Conservation (phyloP, 139 green algal genomes). For the Eudorina sp. region DNA sequence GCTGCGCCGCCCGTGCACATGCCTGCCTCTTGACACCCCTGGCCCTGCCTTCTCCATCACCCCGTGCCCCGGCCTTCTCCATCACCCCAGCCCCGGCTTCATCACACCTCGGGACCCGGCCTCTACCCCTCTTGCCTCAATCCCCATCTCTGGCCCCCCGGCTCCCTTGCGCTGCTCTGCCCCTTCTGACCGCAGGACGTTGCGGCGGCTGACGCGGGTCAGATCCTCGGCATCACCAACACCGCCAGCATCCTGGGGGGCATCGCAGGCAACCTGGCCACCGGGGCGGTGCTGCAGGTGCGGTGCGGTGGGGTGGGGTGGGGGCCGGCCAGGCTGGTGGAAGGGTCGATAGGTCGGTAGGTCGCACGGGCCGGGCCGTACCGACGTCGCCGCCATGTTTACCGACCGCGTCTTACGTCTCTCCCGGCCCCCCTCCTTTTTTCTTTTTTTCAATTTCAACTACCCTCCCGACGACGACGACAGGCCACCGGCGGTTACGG, state of each 20-base stretch:
- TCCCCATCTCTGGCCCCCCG: too few species aligned
- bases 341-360: not conserved
- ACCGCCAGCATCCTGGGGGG: constrained; percentile 71
- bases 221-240: constrained; percentile 82
- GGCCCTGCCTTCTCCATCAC: too few species aligned
- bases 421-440: not conserved
- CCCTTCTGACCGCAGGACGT: constrained; percentile 63
- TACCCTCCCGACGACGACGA: not conserved
- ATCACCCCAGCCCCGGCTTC: too few species aligned
- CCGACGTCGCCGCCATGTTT: too few species aligned
- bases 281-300: constrained; percentile 62
- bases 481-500: constrained; percentile 55
- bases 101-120: too few species aligned
- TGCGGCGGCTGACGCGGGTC: constrained; percentile 60
- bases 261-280: constrained; percentile 77
- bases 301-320: not conserved
- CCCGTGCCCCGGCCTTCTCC: too few species aligned
- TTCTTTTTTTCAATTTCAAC: not conserved
- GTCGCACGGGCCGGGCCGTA: too few species aligned
- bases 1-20: too few species aligned
- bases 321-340: not conserved
- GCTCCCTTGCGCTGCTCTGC: too few species aligned
- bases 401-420: too few species aligned
- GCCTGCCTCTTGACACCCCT: too few species aligned
- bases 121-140: too few species aligned